phyloP scores from a whole-genome alignment of 1,284 basidiomycete species.

The Ceratobasidium sp. region DNA sequence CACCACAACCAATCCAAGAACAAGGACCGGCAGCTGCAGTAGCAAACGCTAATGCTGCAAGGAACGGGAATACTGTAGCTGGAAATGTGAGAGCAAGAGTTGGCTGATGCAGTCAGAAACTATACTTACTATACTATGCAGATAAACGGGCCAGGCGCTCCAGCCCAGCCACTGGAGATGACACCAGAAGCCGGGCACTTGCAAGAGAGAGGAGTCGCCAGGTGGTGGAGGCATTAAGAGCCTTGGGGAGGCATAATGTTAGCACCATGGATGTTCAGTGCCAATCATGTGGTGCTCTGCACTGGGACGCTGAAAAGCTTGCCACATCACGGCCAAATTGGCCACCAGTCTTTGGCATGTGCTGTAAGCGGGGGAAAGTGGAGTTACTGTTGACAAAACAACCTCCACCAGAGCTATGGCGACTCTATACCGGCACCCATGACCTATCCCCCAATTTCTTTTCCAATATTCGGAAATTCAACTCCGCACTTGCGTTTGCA shows the following conservation, averaged over 20 bases:
- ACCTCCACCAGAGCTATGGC: background rate
- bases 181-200: no score
- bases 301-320: conserved; percentile 17
- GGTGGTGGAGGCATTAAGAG: no score
- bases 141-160: no score
- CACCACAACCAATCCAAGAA: background rate
- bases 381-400: background rate
- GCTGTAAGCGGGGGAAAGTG: background rate
- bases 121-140: no score
- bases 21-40: background rate
- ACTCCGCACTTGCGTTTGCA: conserved; percentile 33
- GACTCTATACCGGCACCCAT: background rate
- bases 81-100: background rate
- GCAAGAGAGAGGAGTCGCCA: no score
- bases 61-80: no score
- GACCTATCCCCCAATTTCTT: conserved; percentile 12
- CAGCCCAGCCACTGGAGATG: no score
- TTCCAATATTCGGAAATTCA: conserved; percentile 35
- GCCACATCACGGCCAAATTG: background rate
- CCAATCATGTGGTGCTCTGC: background rate
- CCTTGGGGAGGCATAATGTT: no score
- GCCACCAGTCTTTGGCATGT: background rate
- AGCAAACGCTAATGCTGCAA: no score
- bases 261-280: background rate
- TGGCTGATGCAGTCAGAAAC: no score